These are phyloP conservation scores for Spiromastix sp. DNA, from an alignment of 2,329 filamentous ascomycete species.

Conservation along the genomic window DNA sequence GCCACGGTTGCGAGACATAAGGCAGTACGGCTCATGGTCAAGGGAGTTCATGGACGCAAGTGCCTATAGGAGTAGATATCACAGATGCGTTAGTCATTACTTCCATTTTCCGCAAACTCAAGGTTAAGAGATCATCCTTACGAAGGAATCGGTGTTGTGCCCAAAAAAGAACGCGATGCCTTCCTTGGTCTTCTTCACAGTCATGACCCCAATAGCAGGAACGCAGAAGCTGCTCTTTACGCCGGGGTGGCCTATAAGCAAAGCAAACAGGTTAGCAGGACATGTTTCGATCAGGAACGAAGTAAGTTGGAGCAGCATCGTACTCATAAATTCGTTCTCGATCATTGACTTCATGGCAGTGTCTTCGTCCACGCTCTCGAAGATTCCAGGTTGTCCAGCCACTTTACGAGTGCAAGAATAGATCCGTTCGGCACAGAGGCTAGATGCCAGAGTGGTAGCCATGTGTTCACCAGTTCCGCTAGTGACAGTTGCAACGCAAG, in stretches of 20 bases:
- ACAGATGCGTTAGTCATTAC: constrained; percentile 24
- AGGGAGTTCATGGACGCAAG: constrained; percentile 78
- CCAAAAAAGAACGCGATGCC: constrained; percentile 84
- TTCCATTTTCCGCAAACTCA: no score
- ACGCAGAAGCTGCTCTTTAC: constrained; percentile 68
- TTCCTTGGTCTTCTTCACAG: constrained; percentile 68
- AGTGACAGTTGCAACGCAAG: constrained; percentile 72
- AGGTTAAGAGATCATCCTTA: constrained; percentile 26
- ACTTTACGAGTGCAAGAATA: constrained; percentile 58
- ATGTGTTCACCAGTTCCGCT: constrained; percentile 97
- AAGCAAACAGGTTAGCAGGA: background rate
- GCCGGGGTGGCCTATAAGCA: constrained; percentile 55
- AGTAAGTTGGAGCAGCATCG: constrained; percentile 7
- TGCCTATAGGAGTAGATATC: constrained; percentile 42
- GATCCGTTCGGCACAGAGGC: constrained; percentile 73
- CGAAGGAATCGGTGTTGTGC: constrained; percentile 85
- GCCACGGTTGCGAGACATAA: constrained; percentile 69
- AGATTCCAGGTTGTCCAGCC: constrained; percentile 43
- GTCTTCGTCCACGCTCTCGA: constrained; percentile 63
- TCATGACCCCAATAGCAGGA: constrained; percentile 85
- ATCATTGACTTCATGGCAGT: constrained; percentile 70
- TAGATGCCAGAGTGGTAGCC: constrained; percentile 86
- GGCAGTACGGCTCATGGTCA: constrained; percentile 64
- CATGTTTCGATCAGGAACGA: no score
- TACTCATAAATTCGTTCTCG: constrained; percentile 77